These are phyloP conservation scores for Fomitopsis pinicola DNA, from an alignment of 1,284 basidiomycete genomes.

Conservation along the genomic window DNA sequence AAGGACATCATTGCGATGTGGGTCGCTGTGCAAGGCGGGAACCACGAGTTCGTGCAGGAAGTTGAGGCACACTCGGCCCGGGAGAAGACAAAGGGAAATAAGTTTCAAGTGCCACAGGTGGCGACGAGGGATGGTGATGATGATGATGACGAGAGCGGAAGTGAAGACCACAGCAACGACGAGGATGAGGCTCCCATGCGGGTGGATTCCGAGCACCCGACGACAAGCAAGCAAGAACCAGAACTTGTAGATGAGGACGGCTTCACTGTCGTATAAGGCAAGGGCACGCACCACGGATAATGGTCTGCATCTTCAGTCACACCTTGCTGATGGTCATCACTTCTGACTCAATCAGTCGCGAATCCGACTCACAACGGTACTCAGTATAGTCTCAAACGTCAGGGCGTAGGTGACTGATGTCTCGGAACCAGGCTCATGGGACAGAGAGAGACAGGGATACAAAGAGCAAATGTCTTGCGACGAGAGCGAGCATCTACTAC, in stretches of 20 bases:
- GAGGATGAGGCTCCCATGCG: conserved; percentile 55
- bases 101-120: conserved; percentile 45
- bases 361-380: too few relatives aligned
- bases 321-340: too few relatives aligned
- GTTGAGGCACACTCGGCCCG: conserved; percentile 65
- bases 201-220: conserved; percentile 28
- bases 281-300: conserved; percentile 43
- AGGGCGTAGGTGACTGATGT: too few relatives aligned
- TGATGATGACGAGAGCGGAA: conserved; percentile 40
- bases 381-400: too few relatives aligned
- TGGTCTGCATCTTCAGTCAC: not conserved
- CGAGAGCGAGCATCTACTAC: conserved; percentile 3
- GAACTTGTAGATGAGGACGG: conserved; percentile 87
- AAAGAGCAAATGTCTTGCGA: not conserved
- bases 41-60: conserved; percentile 40
- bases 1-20: conserved; percentile 41
- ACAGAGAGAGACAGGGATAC: not conserved
- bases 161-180: conserved; percentile 43
- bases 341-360: too few relatives aligned
- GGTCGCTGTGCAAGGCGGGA: conserved; percentile 44
- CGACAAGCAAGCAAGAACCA: conserved; percentile 46
- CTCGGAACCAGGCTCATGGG: too few relatives aligned
- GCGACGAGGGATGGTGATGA: conserved; percentile 30
- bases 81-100: conserved; percentile 56
- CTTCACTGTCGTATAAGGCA: conserved; percentile 76